Evolutionary conservation across 306 rosid genomes (phyloP), one percentile per base, ranked within the genome.

Genomic region (Luffa acutangula): DNA sequence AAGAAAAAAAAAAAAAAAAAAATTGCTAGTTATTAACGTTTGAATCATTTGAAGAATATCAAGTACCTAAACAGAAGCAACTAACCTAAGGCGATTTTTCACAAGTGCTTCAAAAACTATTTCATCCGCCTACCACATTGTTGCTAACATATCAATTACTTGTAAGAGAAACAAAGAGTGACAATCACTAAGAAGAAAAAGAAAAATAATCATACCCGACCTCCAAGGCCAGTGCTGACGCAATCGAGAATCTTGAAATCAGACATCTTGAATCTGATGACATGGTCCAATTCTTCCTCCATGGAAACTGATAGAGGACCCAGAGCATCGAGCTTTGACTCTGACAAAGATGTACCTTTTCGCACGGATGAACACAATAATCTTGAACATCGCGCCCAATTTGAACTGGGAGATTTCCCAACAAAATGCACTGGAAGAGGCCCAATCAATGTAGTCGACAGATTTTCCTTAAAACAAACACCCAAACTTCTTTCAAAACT

Each of bases 171-270:
- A 11, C 33, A 64, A 9, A 58, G 9, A 43, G 37, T 54, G 53
- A 51, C 20, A 48, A 25, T 9, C 12, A 31, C 13, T 13, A 64
- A 64, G 7, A 41, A 10, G 15, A 67, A 59, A 3, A 66, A 75
- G 74, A 83, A 80, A 18, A 58, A 34, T 54, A 42, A n/a, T 25
- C 97, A 75, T 92, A 95, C 98, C 97, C 97, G 88, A 79, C 97
- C 97, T n/a, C 96, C 96, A 48, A 87, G 97, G 88, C 97, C 98
- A 60, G 86, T 74, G 85, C 98, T 92, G 81, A 95, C 85, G 62
- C 36, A 63, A 80, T 90, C 85, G 5, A 91, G 88, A 79, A 91
- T 81, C 76, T 89, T 86, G 59, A 92, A 95, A 82, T 95, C 96
- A 7, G 97, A 90, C 77, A 89, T 92, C 85, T 85, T 89, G 90